Percentiles rank a stretch among this genome's conserved stretches.
These are phyloP conservation scores for Wickerhamomyces chambardii DNA, from an alignment of 805 yeast species.

Conservation along the genomic window DNA sequence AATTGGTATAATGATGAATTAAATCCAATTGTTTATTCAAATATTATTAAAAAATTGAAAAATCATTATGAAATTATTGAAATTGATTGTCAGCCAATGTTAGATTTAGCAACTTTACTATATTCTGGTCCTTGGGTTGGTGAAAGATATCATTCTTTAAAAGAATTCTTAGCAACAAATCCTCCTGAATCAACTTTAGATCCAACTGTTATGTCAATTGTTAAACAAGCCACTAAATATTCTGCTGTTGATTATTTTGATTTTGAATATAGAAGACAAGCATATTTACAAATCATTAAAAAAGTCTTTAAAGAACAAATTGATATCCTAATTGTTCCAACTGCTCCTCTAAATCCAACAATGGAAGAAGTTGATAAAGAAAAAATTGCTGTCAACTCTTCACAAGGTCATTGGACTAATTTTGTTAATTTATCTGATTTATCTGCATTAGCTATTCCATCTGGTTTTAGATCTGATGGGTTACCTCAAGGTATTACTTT, in stretches of 20 bases:
- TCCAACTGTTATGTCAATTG: constrained; percentile 73
- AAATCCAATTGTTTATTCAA: constrained; percentile 60
- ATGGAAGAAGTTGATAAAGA: constrained; percentile 63
- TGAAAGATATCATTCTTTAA: constrained; percentile 81
- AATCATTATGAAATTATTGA: constrained; percentile 53
- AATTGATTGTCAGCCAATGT: constrained; percentile 65
- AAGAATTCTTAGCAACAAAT: constrained; percentile 58
- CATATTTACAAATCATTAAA: constrained; percentile 57
- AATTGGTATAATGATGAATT: constrained; percentile 77
- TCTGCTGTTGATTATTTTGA: constrained; percentile 80
- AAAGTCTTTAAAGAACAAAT: constrained; percentile 38
- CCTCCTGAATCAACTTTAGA: constrained; percentile 70
- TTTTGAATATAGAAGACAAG: constrained; percentile 82
- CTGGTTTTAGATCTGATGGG: constrained; percentile 82
- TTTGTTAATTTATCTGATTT: constrained; percentile 92
- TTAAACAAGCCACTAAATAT: constrained; percentile 68
- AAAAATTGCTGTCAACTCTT: constrained; percentile 77
- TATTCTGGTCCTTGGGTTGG: constrained; percentile 99
- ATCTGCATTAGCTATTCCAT: constrained; percentile 87
- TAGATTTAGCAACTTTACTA: constrained; percentile 76
- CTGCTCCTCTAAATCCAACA: constrained; percentile 89
- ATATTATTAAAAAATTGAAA: constrained; percentile 47
- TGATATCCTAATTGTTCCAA: constrained; percentile 84
- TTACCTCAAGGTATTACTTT: constrained; percentile 88
- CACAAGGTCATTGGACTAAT: constrained; percentile 97